These are phyloP conservation scores for Mycena epipterygia DNA, from an alignment of 768 basidiomycete genomes.

Conservation along the genomic window DNA sequence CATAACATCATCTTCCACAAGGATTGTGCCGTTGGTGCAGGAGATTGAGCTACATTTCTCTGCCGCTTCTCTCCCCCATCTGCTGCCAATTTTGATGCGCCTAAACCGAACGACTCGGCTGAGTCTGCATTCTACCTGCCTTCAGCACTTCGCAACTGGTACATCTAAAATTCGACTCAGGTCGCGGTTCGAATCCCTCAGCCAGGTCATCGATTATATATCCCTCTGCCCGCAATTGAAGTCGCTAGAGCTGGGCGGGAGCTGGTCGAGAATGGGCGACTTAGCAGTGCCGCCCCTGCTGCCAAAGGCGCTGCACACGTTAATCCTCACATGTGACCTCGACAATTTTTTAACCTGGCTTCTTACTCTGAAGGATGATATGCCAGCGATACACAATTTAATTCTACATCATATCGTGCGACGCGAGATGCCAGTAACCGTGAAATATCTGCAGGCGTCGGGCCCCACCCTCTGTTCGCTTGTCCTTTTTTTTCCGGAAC, in stretches of 20 bases:
- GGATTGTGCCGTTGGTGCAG: conserved; percentile 5
- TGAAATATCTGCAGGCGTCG: background rate
- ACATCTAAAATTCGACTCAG: conserved; percentile 29
- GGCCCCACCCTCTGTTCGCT: conserved; percentile 18
- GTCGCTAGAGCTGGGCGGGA: conserved; percentile 33
- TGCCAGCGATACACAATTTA: conserved; percentile 18
- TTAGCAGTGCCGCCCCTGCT: background rate
- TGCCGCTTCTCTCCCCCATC: background rate
- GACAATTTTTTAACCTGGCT: conserved; percentile 29
- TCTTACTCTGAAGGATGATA: conserved; percentile 8
- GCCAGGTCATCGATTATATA: conserved; percentile 25
- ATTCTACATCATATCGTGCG: conserved; percentile 23
- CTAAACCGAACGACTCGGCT: conserved; percentile 1
- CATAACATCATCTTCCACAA: conserved; percentile 6
- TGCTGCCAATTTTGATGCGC: conserved; percentile 4
- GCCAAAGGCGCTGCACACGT: conserved; percentile 9
- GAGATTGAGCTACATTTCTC: conserved; percentile 24
- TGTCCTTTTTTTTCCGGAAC: conserved; percentile 21
- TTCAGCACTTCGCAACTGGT: background rate
- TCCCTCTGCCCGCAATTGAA: conserved; percentile 26
- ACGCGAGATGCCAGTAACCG: conserved; percentile 17
- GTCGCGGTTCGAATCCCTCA: conserved; percentile 31
- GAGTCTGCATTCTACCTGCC: background rate
- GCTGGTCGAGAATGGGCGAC: conserved; percentile 25
- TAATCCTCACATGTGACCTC: conserved; percentile 33